Conservation (phyloP, 2,329 filamentous ascomycete species). For the Colletotrichum shisoi region DNA sequence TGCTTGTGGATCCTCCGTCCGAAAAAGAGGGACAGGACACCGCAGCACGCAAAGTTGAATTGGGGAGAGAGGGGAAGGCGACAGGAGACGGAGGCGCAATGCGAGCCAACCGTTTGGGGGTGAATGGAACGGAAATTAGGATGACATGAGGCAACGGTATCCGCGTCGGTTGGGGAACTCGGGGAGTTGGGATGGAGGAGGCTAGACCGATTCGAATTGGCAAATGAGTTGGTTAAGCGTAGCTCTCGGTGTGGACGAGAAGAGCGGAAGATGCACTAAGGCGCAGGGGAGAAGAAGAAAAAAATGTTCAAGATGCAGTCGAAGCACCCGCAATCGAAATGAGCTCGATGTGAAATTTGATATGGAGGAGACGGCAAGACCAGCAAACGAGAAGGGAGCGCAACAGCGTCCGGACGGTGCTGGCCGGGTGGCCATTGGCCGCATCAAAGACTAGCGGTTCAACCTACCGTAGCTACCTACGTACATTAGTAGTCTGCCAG, state of each 20-base stretch:
- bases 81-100: conserved; percentile 23
- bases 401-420: conserved; percentile 18
- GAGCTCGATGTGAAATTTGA: conserved; percentile 34
- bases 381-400: conserved; percentile 19
- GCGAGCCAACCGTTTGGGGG: conserved; percentile 23
- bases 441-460: conserved; percentile 14
- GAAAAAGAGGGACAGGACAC: conserved; percentile 36
- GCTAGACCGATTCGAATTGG: conserved; percentile 20
- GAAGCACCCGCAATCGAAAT: conserved; percentile 21
- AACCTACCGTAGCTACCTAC: neutral
- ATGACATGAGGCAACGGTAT: conserved; percentile 38
- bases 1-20: conserved; percentile 35
- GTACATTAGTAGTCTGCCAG: conserved; percentile 11
- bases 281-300: neutral
- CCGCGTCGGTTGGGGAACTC: conserved; percentile 22
- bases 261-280: neutral
- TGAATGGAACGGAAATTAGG: conserved; percentile 34
- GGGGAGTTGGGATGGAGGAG: conserved; percentile 3
- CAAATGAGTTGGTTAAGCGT: conserved; percentile 8
- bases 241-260: conserved; percentile 17
- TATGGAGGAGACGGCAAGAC: conserved; percentile 27
- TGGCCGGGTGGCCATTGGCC: conserved; percentile 33
- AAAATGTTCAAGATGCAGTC: conserved; percentile 24
- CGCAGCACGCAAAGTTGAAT: conserved; percentile 30
- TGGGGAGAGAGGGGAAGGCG: conserved; percentile 13